Percentiles rank a stretch among this genome's conserved stretches.
Evolutionary conservation across 495 filamentous ascomycete genomes (phyloP).

Genomic region (Aspergillus steynii): DNA sequence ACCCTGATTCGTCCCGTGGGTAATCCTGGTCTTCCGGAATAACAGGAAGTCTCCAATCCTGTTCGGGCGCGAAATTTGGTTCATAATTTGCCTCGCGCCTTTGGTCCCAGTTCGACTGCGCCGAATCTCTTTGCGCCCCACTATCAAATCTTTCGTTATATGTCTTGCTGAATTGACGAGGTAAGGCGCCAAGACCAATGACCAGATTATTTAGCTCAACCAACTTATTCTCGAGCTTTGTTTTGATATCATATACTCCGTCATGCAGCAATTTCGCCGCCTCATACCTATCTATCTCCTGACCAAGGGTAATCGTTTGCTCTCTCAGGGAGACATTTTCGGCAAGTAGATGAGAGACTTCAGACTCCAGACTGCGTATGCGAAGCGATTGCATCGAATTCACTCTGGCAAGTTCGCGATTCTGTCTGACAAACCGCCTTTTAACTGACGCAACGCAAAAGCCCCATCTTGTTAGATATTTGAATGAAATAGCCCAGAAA

Average conservation of each 20-base stretch:
- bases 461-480: conserved; percentile 13
- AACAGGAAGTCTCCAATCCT: conserved; percentile 68
- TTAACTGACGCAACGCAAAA: conserved; percentile 59
- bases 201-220: conserved; percentile 66
- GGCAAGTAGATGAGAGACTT: conserved; percentile 75
- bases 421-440: conserved; percentile 84
- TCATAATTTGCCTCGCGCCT: conserved; percentile 18
- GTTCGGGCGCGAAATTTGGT: conserved; percentile 29
- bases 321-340: conserved; percentile 87
- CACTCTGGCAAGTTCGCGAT: conserved; percentile 85
- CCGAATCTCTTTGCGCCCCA: conserved; percentile 19
- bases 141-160: conserved; percentile 16
- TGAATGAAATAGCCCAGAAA: background rate
- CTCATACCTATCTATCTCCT: conserved; percentile 59
- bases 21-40: conserved; percentile 83
- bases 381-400: conserved; percentile 91
- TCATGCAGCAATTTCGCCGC: conserved; percentile 40
- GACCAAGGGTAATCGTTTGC: conserved; percentile 71
- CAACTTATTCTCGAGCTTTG: conserved; percentile 68
- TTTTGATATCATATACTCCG: conserved; percentile 66
- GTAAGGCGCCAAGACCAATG: conserved; percentile 56
- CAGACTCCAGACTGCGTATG: conserved; percentile 83
- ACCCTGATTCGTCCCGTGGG: conserved; percentile 75
- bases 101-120: conserved; percentile 16
- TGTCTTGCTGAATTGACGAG: conserved; percentile 33